Evolutionary conservation across 108 stramenopile species (phyloP).

Genomic region (Pseudonitzschia multistriata): DNA sequence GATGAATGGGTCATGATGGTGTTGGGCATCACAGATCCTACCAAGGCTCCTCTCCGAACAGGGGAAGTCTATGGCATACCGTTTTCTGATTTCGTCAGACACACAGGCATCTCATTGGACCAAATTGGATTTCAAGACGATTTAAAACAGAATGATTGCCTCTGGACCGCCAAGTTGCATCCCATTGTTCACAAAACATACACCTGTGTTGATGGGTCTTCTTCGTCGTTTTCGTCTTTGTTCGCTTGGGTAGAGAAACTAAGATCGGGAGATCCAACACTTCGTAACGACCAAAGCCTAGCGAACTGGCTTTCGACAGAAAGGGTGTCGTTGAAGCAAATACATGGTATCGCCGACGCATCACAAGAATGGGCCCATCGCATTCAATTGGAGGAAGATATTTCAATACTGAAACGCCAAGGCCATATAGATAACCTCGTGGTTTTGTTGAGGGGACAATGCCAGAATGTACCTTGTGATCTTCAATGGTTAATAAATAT

Average conservation of each 20-base stretch:
- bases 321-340: slow-evolving; percentile 48
- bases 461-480: slow-evolving; percentile 19
- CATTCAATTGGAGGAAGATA: slow-evolving; percentile 25
- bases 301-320: slow-evolving; percentile 42
- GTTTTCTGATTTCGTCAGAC: slow-evolving; percentile 37
- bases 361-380: slow-evolving; percentile 50
- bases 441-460: not conserved
- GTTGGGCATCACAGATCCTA: slow-evolving; percentile 59
- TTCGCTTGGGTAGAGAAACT: slow-evolving; percentile 34
- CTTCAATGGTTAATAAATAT: slow-evolving; percentile 27
- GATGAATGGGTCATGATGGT: slow-evolving; percentile 52
- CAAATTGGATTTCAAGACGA: slow-evolving; percentile 48
- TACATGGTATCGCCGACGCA: slow-evolving; percentile 56
- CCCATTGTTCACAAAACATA: slow-evolving; percentile 31
- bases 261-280: slow-evolving; percentile 7
- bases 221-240: slow-evolving; percentile 48
- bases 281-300: slow-evolving; percentile 31
- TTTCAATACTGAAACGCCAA: slow-evolving; percentile 2
- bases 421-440: slow-evolving; percentile 3
- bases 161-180: slow-evolving; percentile 76
- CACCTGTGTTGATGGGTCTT: not conserved
- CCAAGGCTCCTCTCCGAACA: slow-evolving; percentile 38
- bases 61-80: slow-evolving; percentile 53
- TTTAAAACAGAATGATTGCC: slow-evolving; percentile 26
- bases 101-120: slow-evolving; percentile 24